Conservation (phyloP, 768 basidiomycete genomes). For the Lyophyllum semitale region DNA sequence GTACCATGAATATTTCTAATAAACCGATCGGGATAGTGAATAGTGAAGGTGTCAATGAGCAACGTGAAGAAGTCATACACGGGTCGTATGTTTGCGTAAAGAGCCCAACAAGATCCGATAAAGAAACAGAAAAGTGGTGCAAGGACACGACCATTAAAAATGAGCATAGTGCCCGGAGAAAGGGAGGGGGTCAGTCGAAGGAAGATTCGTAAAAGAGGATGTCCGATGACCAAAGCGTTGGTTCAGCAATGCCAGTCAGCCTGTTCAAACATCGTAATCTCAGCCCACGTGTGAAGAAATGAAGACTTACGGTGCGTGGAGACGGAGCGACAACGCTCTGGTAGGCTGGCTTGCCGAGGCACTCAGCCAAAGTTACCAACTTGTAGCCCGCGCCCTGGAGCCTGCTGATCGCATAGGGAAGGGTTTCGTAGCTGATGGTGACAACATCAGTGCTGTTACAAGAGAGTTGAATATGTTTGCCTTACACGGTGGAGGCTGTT, state of each 20-base stretch:
- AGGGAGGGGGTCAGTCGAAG: neutral
- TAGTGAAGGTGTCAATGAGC: neutral
- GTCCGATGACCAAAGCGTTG: neutral
- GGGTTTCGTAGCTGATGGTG: constrained; percentile 27
- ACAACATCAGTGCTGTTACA: neutral
- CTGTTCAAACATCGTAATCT: neutral
- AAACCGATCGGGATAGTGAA: neutral
- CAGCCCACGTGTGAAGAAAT: neutral
- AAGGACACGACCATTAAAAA: neutral
- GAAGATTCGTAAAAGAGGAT: neutral
- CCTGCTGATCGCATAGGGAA: constrained; percentile 39
- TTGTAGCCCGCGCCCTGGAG: constrained; percentile 42
- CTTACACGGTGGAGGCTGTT: constrained; percentile 26
- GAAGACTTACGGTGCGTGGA: constrained; percentile 30
- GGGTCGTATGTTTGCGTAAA: neutral
- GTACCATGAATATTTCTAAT: neutral
- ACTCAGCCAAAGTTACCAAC: constrained; percentile 45
- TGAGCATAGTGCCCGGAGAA: too few species aligned
- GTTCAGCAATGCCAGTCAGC: constrained; percentile 15
- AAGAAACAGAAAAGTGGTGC: neutral
- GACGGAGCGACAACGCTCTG: constrained; percentile 31
- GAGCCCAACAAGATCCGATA: neutral
- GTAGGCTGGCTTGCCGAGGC: constrained; percentile 39
- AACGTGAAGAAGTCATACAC: neutral
- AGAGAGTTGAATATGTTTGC: neutral